Base-by-base conservation (phyloP, 768 basidiomycete species). In the Trametes elegans region DNA sequence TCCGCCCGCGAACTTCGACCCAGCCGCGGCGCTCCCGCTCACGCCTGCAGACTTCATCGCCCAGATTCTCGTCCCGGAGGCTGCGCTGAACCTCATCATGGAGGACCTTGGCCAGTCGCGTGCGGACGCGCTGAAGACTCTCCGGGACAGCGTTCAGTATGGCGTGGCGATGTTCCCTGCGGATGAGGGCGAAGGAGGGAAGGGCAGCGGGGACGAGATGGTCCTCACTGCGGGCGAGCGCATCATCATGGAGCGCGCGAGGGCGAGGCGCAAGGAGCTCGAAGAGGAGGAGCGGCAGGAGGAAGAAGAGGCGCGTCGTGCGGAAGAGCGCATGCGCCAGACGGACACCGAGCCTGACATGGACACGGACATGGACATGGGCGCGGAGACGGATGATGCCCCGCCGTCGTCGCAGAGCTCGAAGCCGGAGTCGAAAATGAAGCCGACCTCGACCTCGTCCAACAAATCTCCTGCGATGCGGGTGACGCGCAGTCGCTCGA, bases 41-140 rank as follows among this genome's bases (percentile, higher is more conserved):
- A 81, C 83, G 1, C 76, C 84, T 0, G 79, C 82, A 29, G 87
- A 92, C 54, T 96, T 94, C 65, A 77, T 93, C 32, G 84, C 88
- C 34, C 84, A 85, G 14, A 79, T 98, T 27, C 79, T 98, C n/a
- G 84, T 98, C 2, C 96, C 96, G 1, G 95, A 98, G 71, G 83
- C 87, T 0, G 91, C 87, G 0, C 75, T 87, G 35, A 75, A 79
- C 21, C 81, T 98, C n/a, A 91, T 98, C 57, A 83, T 83, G 74
- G 77, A 88, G 54, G 94, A 98, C 66, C 79, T 79, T 63, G 56
- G 65, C 1, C 69, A 85, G 10, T 63, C 69, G 36, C 76, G 75
- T 3, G 63, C 68, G 0, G 74, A 75, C 39, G 91, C 89, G 0
- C 63, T 87, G 10, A 64, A 70, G 19, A 81, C 90, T 5, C 68